Percentiles rank a stretch among this genome's conserved stretches.
phyloP scores from a whole-genome alignment of 495 filamentous ascomycete species.

The Monascus purpureus region DNA sequence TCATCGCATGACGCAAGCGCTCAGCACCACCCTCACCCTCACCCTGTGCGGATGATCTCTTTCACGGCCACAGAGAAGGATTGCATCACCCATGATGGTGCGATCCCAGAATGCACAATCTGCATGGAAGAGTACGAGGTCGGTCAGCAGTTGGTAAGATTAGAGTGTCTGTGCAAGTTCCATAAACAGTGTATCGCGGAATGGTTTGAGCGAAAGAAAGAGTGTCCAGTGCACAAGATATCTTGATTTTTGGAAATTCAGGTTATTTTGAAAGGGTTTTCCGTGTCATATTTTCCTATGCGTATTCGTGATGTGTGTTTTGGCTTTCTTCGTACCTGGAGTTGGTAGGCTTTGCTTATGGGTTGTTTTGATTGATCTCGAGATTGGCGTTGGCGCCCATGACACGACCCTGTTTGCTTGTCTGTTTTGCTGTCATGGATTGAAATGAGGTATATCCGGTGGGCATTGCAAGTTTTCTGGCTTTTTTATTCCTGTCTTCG shows the following conservation, averaged over 20 bases:
- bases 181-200: constrained; percentile 54
- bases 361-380: too few relatives aligned
- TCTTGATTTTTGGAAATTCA: constrained; percentile 9
- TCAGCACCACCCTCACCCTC: constrained; percentile 7
- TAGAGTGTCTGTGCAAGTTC: constrained; percentile 91
- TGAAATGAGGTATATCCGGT: too few relatives aligned
- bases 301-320: too few relatives aligned
- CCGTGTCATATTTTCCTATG: too few relatives aligned
- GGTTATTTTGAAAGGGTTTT: neutral
- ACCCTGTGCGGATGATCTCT: constrained; percentile 38
- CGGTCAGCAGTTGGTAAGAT: constrained; percentile 64
- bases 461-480: too few relatives aligned
- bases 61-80: constrained; percentile 89
- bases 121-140: constrained; percentile 93
- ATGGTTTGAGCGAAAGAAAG: constrained; percentile 40
- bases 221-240: constrained; percentile 40
- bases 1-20: constrained; percentile 10
- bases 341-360: too few relatives aligned
- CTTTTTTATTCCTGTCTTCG: too few relatives aligned
- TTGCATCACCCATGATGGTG: constrained; percentile 54
- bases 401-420: too few relatives aligned
- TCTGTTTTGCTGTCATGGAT: too few relatives aligned
- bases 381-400: too few relatives aligned
- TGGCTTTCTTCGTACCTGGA: too few relatives aligned
- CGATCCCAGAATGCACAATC: constrained; percentile 67